Conservation (phyloP, 805 yeast species). For the Lipomyces kockii region DNA sequence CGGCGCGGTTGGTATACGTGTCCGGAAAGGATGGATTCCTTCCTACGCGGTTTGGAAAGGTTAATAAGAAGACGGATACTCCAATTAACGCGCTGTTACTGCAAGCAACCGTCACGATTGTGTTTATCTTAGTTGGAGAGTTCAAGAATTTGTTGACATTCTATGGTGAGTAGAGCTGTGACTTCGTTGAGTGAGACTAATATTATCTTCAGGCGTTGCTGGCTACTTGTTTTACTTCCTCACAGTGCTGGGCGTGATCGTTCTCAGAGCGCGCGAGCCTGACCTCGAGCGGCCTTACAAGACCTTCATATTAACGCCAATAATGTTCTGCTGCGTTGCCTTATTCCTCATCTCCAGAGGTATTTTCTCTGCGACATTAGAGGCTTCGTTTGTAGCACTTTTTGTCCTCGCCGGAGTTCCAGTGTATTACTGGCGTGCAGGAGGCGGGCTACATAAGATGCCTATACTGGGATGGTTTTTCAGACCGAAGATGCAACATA, state of each 20-base stretch:
- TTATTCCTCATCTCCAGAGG: conserved; percentile 45
- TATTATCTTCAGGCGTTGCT: conserved; percentile 29
- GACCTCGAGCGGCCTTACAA: conserved; percentile 47
- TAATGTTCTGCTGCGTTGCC: conserved; percentile 48
- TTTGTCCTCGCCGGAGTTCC: conserved; percentile 45
- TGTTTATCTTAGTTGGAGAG: conserved; percentile 47
- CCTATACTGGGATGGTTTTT: conserved; percentile 28
- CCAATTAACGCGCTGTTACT: conserved; percentile 47
- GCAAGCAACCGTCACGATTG: conserved; percentile 42
- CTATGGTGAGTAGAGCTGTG: conserved; percentile 33
- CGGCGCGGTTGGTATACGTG: conserved; percentile 47
- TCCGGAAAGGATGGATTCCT: conserved; percentile 46
- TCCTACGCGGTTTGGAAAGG: conserved; percentile 43
- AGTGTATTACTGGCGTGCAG: conserved; percentile 39
- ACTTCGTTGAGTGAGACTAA: conserved; percentile 33
- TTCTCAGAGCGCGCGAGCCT: conserved; percentile 46
- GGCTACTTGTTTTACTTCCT: conserved; percentile 36
- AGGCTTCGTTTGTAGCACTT: conserved; percentile 40
- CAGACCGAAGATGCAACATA: conserved; percentile 8
- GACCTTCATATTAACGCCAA: conserved; percentile 47
- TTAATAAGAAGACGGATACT: conserved; percentile 39
- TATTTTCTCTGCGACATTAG: conserved; percentile 45
- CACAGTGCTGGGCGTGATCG: conserved; percentile 48
- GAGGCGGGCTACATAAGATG: conserved; percentile 26
- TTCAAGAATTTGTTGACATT: conserved; percentile 47